Base-by-base conservation (phyloP, 2,329 filamentous ascomycete genomes). In the Ophiosphaerella narmari region DNA sequence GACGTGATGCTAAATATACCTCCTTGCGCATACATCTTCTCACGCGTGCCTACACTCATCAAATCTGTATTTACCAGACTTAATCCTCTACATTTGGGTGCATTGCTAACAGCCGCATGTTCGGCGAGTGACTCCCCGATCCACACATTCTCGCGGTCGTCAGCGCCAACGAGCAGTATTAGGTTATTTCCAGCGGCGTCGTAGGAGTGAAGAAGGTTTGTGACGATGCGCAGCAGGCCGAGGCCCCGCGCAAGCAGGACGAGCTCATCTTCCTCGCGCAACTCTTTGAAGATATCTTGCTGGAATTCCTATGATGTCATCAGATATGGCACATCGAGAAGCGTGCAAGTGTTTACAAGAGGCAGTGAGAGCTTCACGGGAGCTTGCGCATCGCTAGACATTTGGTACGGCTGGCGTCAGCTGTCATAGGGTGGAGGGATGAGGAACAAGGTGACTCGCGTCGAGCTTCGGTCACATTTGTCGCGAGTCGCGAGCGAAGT, bases 1-100 rank as follows among this genome's bases (percentile, higher is more conserved):
- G 92, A 97, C 13, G 94, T 99, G 68, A 99, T 89, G 75, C 91
- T 96, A 77, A 97, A 92, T 60, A 97, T 89, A 41, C 94, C 94
- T 11, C 94, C 94, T 51, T 86, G 82, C 2, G 85, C 80, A 74
- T 99, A 99, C 82, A 97, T 88, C 77, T 92, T 96, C 79, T 97
- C 91, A 65, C 94, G 84, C 42, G 88, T 86, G 3, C 85, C 85
- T 14, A 97, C 92, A 61, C 86, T 96, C 72, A 93, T 94, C 71
- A 88, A 85, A 71, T 99, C 94, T 6, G 94, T 97, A 73, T 97
- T 97, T 71, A 99, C 91, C 23, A 96, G 82, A 36, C 87, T 93
- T 59, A 99, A 79, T 1, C 94, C 94, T 55, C 92, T 85, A 42
- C 91, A 91, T 65, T 88, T 87, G 13, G 89, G 84, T 14, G 90